Conservation (phyloP, 305 asterid species). For the Fraxinus floribunda region DNA sequence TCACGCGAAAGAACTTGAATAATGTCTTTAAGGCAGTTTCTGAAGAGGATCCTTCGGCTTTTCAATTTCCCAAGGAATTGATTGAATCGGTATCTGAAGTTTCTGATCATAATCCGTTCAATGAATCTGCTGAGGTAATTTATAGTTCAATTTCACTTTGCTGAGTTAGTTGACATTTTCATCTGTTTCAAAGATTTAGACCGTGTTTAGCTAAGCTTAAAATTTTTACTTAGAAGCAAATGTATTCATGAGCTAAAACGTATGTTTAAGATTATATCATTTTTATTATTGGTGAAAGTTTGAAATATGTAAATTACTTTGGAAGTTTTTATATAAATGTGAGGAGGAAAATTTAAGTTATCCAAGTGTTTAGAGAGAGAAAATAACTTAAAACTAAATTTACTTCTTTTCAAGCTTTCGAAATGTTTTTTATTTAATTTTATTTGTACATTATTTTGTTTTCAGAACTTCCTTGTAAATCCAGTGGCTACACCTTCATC, state of each 20-base stretch:
- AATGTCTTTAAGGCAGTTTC: conserved; percentile 36
- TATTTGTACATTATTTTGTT: background rate
- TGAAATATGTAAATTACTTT: background rate
- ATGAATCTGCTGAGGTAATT: conserved; percentile 49
- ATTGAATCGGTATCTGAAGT: conserved; percentile 25
- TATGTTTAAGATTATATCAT: background rate
- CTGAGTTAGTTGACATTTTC: background rate
- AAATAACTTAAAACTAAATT: background rate
- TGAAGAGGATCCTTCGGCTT: conserved; percentile 36
- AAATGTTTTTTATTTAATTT: background rate
- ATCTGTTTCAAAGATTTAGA: background rate
- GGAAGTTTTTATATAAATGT: background rate
- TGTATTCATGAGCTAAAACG: background rate
- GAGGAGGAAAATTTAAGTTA: background rate
- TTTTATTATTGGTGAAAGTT: background rate
- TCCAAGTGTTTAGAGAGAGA: background rate
- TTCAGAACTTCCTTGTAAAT: conserved; percentile 37
- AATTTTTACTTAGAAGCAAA: background rate
- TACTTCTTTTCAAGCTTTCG: background rate
- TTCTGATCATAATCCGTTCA: conserved; percentile 32
- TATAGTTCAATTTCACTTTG: background rate
- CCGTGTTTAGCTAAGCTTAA: background rate
- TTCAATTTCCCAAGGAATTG: conserved; percentile 35
- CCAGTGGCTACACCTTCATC: conserved; percentile 32
- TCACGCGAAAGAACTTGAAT: conserved; percentile 42